These are phyloP conservation scores for Orbilia brochopaga DNA, from an alignment of 2,329 filamentous ascomycete genomes.

Conservation along the genomic window DNA sequence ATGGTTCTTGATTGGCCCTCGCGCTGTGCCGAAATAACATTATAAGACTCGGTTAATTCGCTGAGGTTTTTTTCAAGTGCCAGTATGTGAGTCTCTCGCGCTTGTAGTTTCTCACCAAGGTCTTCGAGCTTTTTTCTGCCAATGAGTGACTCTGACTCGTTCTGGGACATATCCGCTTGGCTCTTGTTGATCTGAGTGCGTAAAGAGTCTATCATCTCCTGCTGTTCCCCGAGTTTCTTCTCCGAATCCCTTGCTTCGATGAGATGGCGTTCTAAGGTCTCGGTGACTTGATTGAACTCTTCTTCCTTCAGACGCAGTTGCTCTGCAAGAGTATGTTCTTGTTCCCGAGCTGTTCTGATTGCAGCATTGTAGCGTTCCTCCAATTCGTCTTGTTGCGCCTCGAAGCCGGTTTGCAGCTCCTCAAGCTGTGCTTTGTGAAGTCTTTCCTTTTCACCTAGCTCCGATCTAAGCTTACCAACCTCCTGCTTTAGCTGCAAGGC, in stretches of 20 bases:
- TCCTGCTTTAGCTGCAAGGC: constrained; percentile 30
- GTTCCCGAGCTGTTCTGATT: neutral
- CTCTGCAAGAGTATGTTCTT: constrained; percentile 20
- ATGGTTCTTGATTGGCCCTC: constrained; percentile 13
- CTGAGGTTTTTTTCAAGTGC: constrained; percentile 15
- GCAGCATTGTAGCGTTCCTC: constrained; percentile 13
- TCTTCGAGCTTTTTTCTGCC: constrained; percentile 14
- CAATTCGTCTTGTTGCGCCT: constrained; percentile 14
- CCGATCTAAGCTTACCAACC: constrained; percentile 14
- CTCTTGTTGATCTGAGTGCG: constrained; percentile 17
- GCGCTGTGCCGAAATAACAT: neutral
- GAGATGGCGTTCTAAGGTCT: constrained; percentile 19
- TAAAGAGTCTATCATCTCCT: constrained; percentile 26
- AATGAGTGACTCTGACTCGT: constrained; percentile 5
- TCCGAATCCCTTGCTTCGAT: constrained; percentile 9
- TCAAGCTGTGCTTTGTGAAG: constrained; percentile 12
- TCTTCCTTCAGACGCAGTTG: constrained; percentile 10
- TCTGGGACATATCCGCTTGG: neutral
- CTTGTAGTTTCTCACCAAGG: constrained; percentile 14
- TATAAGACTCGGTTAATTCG: constrained; percentile 4
- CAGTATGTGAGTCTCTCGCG: constrained; percentile 8
- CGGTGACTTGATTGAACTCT: constrained; percentile 6
- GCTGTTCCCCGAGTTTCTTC: constrained; percentile 10
- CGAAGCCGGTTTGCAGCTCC: constrained; percentile 7
- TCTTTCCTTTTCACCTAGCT: constrained; percentile 19